These are phyloP conservation scores for Kurtzmaniella cleridarum DNA, from an alignment of 805 yeast species.

Conservation along the genomic window DNA sequence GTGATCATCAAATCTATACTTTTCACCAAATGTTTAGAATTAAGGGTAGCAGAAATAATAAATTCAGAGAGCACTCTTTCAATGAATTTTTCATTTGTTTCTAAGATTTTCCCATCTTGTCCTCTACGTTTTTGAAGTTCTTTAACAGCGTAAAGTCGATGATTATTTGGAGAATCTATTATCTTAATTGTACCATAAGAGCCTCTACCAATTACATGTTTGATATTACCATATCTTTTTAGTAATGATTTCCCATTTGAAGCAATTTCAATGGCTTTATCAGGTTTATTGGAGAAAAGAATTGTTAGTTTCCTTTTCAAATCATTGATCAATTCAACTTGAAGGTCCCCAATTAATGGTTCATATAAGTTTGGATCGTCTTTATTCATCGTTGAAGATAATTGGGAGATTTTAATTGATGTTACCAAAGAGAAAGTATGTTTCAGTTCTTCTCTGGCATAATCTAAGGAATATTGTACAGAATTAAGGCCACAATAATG, in stretches of 20 bases:
- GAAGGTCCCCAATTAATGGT: constrained; percentile 26
- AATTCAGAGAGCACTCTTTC: constrained; percentile 85
- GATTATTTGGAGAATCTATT: constrained; percentile 15
- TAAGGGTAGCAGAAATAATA: constrained; percentile 74
- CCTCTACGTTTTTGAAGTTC: constrained; percentile 21
- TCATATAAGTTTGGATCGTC: constrained; percentile 13
- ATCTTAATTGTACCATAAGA: constrained; percentile 34
- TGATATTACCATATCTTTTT: constrained; percentile 30
- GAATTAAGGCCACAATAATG: constrained; percentile 29
- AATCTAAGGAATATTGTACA: constrained; percentile 7
- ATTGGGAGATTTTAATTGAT: constrained; percentile 17
- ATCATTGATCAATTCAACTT: constrained; percentile 18
- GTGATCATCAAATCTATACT: constrained; percentile 68
- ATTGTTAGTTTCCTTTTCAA: constrained; percentile 14
- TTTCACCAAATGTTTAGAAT: constrained; percentile 70
- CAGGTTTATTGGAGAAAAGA: constrained; percentile 8
- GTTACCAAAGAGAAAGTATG: constrained; percentile 26
- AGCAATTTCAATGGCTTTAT: constrained; percentile 7
- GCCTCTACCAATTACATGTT: constrained; percentile 32
- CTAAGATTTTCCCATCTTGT: constrained; percentile 12
- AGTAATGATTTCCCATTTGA: constrained; percentile 18
- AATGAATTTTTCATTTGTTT: constrained; percentile 41
- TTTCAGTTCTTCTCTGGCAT: constrained; percentile 30
- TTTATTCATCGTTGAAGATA: constrained; percentile 15
- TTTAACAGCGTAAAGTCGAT: constrained; percentile 29